Evolutionary conservation across 176 grass and related monocot species (phyloP).

Genomic region (Oryza glaberrima): DNA sequence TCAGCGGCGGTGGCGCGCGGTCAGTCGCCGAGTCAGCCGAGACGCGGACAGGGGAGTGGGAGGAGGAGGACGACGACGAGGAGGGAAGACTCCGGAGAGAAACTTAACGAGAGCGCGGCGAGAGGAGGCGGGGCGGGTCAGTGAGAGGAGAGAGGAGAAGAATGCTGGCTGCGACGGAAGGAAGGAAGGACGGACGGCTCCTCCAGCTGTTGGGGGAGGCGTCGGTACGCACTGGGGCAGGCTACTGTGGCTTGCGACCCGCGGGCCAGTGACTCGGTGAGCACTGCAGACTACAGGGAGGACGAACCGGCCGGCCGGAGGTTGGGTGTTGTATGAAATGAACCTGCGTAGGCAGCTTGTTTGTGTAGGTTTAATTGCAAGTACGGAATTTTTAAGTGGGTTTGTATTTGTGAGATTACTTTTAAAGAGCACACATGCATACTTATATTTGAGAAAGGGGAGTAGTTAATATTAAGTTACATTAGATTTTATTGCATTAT

Average conservation of each 20-base stretch:
- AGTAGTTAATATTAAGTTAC: no score
- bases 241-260: background rate
- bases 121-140: background rate
- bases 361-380: background rate
- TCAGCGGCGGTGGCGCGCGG: background rate
- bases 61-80: background rate
- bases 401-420: no score
- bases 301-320: background rate
- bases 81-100: background rate
- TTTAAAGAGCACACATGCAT: no score
- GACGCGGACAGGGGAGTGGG: background rate
- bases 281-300: background rate
- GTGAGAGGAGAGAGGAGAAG: background rate
- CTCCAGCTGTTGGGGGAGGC: slow-evolving; percentile 38
- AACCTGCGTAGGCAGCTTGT: background rate
- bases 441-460: no score
- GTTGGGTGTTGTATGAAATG: no score
- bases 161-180: background rate
- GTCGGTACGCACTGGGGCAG: slow-evolving; percentile 13
- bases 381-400: background rate
- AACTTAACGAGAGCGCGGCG: background rate
- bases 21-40: background rate
- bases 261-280: slow-evolving; percentile 13
- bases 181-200: background rate
- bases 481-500: no score